These are phyloP conservation scores for grape (Vitis vinifera) DNA, from an alignment of 164 flowering plant genomes.

Conservation along the genomic window ASM3070453v1 NC_081823.1:5393001-5393500, in stretches of 20 bases:
- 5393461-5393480: conserved; percentile 90
- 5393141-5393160: conserved; percentile 82
- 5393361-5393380: neutral
- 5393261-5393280: neutral
- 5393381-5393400: neutral
- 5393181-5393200: conserved; percentile 72
- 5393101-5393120: conserved; percentile 75
- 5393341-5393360: too few relatives aligned
- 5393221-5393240: conserved; percentile 71
- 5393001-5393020: conserved; percentile 66
- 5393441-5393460: conserved; percentile 82
- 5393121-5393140: conserved; percentile 84
- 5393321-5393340: neutral
- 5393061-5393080: neutral
- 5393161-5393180: conserved; percentile 88
- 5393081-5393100: conserved; percentile 67
- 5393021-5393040: conserved; percentile 36
- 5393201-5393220: conserved; percentile 84
- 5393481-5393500: conserved; percentile 82
- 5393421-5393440: neutral
- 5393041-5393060: neutral
- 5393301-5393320: neutral
- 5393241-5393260: conserved; percentile 82
- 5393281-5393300: neutral
- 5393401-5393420: neutral